A percentile compares a stretch with the other conserved stretches of the same genome.
phyloP scores from a whole-genome alignment of 1,139 yeast species.

The Pichia sp. region DNA sequence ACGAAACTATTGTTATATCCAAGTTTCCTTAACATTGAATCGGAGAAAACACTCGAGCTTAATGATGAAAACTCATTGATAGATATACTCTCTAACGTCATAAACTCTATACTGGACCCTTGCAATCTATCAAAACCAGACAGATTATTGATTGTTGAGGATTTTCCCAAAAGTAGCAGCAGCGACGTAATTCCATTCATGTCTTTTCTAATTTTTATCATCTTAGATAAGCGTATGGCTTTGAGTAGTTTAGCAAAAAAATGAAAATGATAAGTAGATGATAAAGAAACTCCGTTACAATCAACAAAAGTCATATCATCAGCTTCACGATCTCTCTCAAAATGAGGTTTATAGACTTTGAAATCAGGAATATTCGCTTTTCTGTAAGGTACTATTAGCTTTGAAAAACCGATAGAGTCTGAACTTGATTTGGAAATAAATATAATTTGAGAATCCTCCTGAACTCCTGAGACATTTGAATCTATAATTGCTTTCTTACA shows the following conservation, averaged over 20 bases:
- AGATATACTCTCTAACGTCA: conserved; percentile 42
- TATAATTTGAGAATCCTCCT: conserved; percentile 31
- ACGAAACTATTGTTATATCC: conserved; percentile 26
- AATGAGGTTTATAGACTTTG: conserved; percentile 26
- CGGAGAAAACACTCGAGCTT: background rate
- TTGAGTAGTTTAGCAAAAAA: conserved; percentile 46
- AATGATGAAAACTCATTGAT: conserved; percentile 24
- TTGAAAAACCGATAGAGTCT: conserved; percentile 52
- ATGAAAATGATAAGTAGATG: conserved; percentile 44
- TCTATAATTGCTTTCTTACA: conserved; percentile 25
- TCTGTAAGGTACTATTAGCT: conserved; percentile 60
- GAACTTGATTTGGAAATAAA: conserved; percentile 43
- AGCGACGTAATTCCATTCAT: conserved; percentile 44
- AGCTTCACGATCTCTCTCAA: conserved; percentile 21
- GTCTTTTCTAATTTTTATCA: conserved; percentile 57
- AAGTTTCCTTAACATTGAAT: conserved; percentile 12
- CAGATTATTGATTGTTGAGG: conserved; percentile 4
- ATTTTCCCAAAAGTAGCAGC: conserved; percentile 33
- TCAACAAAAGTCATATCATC: conserved; percentile 4
- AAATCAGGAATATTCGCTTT: conserved; percentile 52
- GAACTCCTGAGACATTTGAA: conserved; percentile 9
- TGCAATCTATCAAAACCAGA: conserved; percentile 20
- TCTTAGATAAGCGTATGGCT: conserved; percentile 50
- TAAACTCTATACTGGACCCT: conserved; percentile 58
- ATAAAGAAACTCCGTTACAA: conserved; percentile 15